Evolutionary conservation across 306 rosid genomes (phyloP).

Genomic region (Boehmeria nivea): DNA sequence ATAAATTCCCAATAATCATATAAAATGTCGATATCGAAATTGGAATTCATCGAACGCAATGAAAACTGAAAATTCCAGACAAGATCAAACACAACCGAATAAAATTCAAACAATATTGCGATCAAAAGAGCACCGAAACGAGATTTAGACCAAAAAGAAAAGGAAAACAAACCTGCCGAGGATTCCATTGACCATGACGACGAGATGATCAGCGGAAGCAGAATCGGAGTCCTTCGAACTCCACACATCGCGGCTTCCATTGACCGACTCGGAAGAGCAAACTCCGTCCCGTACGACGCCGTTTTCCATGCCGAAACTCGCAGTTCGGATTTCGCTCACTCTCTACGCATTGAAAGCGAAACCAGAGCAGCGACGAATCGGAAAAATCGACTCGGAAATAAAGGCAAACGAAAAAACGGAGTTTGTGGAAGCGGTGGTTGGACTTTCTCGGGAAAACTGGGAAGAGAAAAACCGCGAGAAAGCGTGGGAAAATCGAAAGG

Average conservation of each 20-base stretch:
- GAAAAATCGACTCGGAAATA: not conserved
- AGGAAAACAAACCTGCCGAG: slow-evolving; percentile 59
- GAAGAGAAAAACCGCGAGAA: slow-evolving; percentile 16
- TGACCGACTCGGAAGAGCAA: slow-evolving; percentile 48
- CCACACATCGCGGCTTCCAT: slow-evolving; percentile 75
- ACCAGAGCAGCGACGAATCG: not conserved
- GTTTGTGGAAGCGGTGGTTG: not conserved
- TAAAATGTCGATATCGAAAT: not conserved
- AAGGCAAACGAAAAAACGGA: too few species aligned
- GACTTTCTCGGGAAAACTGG: slow-evolving; percentile 21
- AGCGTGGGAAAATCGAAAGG: not conserved
- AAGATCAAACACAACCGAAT: not conserved
- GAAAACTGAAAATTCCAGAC: not conserved
- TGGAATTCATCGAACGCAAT: not conserved
- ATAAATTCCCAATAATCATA: not conserved
- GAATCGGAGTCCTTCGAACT: slow-evolving; percentile 62
- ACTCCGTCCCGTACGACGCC: slow-evolving; percentile 40
- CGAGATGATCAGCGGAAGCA: slow-evolving; percentile 81
- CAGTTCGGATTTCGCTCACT: not conserved
- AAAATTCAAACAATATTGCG: not conserved
- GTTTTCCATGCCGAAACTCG: slow-evolving; percentile 42
- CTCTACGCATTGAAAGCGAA: slow-evolving; percentile 8
- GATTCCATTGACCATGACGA: slow-evolving; percentile 91
- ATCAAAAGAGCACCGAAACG: not conserved
- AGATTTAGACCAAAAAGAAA: not conserved